A percentile compares a stretch with the other conserved stretches of the same genome.
Evolutionary conservation across 1,284 basidiomycete genomes (phyloP).

Genomic region (Marasmius tenuissimus): DNA sequence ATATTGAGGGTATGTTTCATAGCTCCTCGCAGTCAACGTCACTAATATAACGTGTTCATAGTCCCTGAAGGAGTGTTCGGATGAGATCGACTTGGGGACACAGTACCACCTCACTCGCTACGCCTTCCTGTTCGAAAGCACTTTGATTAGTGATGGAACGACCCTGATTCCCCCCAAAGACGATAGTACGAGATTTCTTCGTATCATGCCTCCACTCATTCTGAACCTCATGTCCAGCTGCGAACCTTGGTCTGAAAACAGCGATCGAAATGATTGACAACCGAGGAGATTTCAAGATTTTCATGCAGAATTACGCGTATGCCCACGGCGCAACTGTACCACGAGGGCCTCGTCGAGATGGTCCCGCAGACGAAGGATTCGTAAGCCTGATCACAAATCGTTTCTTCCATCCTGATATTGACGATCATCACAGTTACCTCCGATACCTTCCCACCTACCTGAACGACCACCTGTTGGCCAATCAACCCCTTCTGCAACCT

Average conservation of each 20-base stretch:
- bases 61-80: constrained; percentile 94
- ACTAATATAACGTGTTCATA: constrained; percentile 29
- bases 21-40: constrained; percentile 3
- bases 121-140: constrained; percentile 92
- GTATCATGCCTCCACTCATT: not conserved
- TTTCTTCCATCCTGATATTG: constrained; percentile 10
- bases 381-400: constrained; percentile 44
- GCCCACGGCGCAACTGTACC: constrained; percentile 66
- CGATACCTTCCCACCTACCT: constrained; percentile 46
- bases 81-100: constrained; percentile 95
- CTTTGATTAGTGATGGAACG: constrained; percentile 85
- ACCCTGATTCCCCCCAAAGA: constrained; percentile 75
- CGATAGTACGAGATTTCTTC: constrained; percentile 51
- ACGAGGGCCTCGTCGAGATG: constrained; percentile 78
- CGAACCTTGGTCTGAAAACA: constrained; percentile 73
- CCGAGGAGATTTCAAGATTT: constrained; percentile 91
- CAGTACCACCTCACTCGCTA: constrained; percentile 97
- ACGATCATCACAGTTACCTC: constrained; percentile 50
- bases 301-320: constrained; percentile 95
- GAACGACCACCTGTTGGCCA: constrained; percentile 28
- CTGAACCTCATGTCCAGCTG: not conserved
- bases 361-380: constrained; percentile 84
- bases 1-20: constrained; percentile 76
- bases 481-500: constrained; percentile 27
- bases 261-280: constrained; percentile 94